These are phyloP conservation scores for Rhodotorula graminis DNA, from an alignment of 768 basidiomycete species.

Conservation along the genomic window DNA sequence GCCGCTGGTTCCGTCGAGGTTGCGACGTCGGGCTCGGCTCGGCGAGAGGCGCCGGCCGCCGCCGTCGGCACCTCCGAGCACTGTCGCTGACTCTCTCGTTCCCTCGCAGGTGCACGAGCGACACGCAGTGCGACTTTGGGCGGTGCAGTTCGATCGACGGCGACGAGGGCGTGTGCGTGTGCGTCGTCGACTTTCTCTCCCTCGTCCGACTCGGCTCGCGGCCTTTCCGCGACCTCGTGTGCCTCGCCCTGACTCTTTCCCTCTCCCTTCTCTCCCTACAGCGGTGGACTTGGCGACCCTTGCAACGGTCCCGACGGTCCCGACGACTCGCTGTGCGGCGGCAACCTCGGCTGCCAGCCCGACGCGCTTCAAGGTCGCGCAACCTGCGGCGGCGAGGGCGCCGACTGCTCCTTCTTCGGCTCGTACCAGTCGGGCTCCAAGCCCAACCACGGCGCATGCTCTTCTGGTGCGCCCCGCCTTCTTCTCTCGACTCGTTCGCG, in stretches of 20 bases:
- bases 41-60: too few species aligned
- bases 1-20: background rate
- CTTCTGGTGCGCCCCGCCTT: constrained; percentile 11
- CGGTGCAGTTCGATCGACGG: background rate
- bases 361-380: constrained; percentile 8
- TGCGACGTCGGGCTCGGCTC: too few species aligned
- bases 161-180: constrained; percentile 12
- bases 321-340: constrained; percentile 25
- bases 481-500: too few species aligned
- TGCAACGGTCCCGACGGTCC: constrained; percentile 26
- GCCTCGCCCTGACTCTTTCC: background rate
- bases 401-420: constrained; percentile 21
- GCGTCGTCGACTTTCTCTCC: background rate
- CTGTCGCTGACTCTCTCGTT: background rate
- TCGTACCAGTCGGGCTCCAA: constrained; percentile 14
- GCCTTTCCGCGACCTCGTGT: background rate
- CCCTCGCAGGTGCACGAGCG: constrained; percentile 7
- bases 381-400: constrained; percentile 20
- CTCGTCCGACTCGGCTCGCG: too few species aligned
- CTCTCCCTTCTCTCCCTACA: background rate
- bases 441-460: constrained; percentile 21
- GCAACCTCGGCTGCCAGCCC: constrained; percentile 23
- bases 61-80: background rate
- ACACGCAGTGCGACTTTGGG: constrained; percentile 27
- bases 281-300: constrained; percentile 25